These are phyloP conservation scores for Scheffersomyces insectosa DNA, from an alignment of 1,139 yeast species.

Conservation along the genomic window DNA sequence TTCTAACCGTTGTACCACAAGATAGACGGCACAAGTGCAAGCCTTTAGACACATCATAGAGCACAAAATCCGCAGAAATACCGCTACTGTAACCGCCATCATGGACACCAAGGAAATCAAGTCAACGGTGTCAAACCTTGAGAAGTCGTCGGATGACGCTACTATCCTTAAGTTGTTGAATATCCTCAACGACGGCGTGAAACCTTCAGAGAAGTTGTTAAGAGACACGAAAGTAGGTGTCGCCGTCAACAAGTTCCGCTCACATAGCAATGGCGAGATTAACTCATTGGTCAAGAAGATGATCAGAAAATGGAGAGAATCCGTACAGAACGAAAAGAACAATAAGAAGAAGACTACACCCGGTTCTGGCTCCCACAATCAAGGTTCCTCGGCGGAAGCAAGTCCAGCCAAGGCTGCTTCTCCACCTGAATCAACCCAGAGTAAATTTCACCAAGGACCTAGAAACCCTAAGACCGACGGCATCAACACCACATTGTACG, in stretches of 20 bases:
- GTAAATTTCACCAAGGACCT: constrained; percentile 42
- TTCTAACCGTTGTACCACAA: too few species aligned
- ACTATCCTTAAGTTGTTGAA: constrained; percentile 68
- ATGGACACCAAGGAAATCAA: constrained; percentile 80
- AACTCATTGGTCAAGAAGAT: constrained; percentile 73
- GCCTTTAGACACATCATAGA: too few species aligned
- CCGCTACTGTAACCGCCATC: background rate
- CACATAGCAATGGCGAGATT: constrained; percentile 66
- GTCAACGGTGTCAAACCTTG: constrained; percentile 68
- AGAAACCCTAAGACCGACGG: constrained; percentile 84
- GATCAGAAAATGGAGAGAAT: constrained; percentile 88
- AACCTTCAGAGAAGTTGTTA: constrained; percentile 81
- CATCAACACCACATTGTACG: constrained; percentile 65
- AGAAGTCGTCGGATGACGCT: constrained; percentile 68
- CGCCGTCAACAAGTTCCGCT: constrained; percentile 84
- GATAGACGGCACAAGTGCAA: too few species aligned
- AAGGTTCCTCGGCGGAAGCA: constrained; percentile 2
- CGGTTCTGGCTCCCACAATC: constrained; percentile 3
- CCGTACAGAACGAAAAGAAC: constrained; percentile 75
- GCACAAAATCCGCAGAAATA: too few species aligned
- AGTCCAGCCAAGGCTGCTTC: constrained; percentile 9
- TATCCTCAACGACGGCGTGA: constrained; percentile 68
- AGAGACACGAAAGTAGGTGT: constrained; percentile 98
- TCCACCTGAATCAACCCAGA: constrained; percentile 17
- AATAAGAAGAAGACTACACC: constrained; percentile 27